Evolutionary conservation across 257 asterid genomes (phyloP).

Genomic region (Agastache rugosa): DNA sequence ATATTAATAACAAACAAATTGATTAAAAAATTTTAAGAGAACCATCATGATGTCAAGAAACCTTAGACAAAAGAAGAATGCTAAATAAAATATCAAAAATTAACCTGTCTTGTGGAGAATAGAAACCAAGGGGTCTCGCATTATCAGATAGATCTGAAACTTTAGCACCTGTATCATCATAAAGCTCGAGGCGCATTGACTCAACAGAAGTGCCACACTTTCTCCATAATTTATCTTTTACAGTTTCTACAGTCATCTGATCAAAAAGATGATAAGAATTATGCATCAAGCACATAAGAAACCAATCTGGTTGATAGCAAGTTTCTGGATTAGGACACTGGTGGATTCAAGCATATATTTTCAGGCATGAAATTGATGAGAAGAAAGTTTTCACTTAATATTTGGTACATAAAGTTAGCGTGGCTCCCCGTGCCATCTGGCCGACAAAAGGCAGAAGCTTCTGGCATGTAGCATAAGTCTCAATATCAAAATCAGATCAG

Average conservation of each 20-base stretch:
- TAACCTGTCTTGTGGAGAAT: slow-evolving; percentile 88
- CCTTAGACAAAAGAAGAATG: slow-evolving; percentile 7
- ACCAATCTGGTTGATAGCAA: background rate
- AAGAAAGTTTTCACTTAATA: background rate
- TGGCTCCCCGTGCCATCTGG: background rate
- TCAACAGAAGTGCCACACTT: slow-evolving; percentile 89
- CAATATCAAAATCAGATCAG: slow-evolving; percentile 3
- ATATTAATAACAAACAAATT: background rate
- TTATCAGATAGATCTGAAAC: slow-evolving; percentile 64
- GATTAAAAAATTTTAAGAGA: background rate
- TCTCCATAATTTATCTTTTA: slow-evolving; percentile 90
- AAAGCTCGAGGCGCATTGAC: slow-evolving; percentile 89
- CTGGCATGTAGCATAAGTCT: slow-evolving; percentile 1
- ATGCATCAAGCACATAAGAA: slow-evolving; percentile 25
- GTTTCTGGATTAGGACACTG: background rate
- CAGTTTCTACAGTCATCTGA: slow-evolving; percentile 84
- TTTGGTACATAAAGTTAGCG: slow-evolving; percentile 13
- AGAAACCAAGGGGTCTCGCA: slow-evolving; percentile 77
- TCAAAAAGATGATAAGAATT: slow-evolving; percentile 30
- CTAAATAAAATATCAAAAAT: slow-evolving; percentile 31
- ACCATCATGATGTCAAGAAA: slow-evolving; percentile 1
- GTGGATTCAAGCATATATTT: background rate
- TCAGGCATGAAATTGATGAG: background rate
- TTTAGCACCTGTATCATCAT: slow-evolving; percentile 73
- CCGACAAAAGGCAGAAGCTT: background rate